Conservation (phyloP, 2,329 filamentous ascomycete species). For the Claviceps pazoutovae region DNA sequence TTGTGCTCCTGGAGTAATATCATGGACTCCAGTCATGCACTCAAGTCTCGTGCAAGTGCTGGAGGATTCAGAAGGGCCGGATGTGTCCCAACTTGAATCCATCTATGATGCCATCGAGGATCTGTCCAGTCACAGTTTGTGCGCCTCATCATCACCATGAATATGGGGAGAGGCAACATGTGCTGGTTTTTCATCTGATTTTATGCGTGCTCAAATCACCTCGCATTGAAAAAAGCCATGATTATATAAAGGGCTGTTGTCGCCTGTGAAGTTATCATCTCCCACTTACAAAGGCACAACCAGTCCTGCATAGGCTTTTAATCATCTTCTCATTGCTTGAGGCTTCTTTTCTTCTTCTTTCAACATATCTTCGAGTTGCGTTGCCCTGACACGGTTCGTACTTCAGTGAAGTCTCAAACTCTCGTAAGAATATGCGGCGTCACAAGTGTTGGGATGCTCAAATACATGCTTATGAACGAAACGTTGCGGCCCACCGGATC, state of each 20-base stretch:
- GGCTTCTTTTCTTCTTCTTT: not conserved
- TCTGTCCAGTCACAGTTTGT: not conserved
- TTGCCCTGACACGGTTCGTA: not conserved
- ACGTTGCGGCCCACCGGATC: too few species aligned
- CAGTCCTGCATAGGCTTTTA: not conserved
- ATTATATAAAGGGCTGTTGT: not conserved
- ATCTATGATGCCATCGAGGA: not conserved
- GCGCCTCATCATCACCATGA: not conserved
- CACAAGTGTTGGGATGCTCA: not conserved
- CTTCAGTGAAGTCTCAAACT: not conserved
- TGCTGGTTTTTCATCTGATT: not conserved
- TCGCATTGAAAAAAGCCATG: not conserved
- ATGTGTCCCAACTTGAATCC: not conserved
- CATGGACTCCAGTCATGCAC: slow-evolving; percentile 2
- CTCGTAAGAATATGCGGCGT: not conserved
- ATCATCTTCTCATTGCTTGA: not conserved
- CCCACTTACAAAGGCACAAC: not conserved
- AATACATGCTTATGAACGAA: not conserved
- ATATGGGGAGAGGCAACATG: not conserved
- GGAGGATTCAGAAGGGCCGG: slow-evolving; percentile 1
- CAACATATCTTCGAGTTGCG: not conserved
- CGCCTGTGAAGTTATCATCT: not conserved
- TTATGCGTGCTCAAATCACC: not conserved
- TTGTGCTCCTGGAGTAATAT: not conserved
- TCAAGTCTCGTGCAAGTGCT: slow-evolving; percentile 6